A percentile compares a stretch with the other conserved stretches of the same genome.
phyloP scores from a whole-genome alignment of 2,329 filamentous ascomycete genomes.

The Fusarium palustre region DNA sequence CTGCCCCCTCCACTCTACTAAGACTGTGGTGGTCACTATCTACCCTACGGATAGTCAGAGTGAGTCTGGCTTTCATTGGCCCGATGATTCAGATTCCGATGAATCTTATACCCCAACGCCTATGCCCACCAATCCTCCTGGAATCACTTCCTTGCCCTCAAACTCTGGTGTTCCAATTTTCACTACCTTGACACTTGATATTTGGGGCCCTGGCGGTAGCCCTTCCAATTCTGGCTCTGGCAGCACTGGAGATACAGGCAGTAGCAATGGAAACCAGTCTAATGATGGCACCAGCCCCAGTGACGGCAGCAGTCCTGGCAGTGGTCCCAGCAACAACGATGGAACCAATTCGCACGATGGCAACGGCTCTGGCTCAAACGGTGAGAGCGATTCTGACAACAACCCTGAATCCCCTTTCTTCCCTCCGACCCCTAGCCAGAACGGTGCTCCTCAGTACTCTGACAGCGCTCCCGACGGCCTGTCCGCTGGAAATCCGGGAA shows the following conservation, averaged over 20 bases:
- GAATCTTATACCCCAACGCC: conserved; percentile 42
- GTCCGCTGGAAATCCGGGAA: conserved; percentile 30
- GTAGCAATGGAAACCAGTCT: conserved; percentile 14
- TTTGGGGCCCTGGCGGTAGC: conserved; percentile 46
- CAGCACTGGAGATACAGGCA: conserved; percentile 12
- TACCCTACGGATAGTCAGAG: conserved; percentile 50
- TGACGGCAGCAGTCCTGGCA: conserved; percentile 13
- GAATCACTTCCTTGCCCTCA: conserved; percentile 19
- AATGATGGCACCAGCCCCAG: conserved; percentile 10
- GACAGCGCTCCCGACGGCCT: conserved; percentile 26
- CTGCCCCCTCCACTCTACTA: conserved; percentile 56
- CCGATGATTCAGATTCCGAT: conserved; percentile 35
- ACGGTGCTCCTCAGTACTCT: conserved; percentile 43
- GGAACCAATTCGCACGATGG: neutral
- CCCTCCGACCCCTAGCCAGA: conserved; percentile 28
- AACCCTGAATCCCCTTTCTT: conserved; percentile 12
- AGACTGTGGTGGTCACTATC: conserved; percentile 63
- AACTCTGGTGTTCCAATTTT: conserved; percentile 46
- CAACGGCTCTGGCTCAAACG: conserved; percentile 13
- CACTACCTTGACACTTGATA: conserved; percentile 53
- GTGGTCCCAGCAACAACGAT: conserved; percentile 4
- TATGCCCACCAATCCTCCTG: conserved; percentile 47
- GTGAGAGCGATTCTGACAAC: conserved; percentile 19
- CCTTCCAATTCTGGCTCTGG: conserved; percentile 18
- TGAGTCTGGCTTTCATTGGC: conserved; percentile 30